phyloP scores from a whole-genome alignment of 2,329 filamentous ascomycete genomes.

The Shiraia bambusicola region DNA sequence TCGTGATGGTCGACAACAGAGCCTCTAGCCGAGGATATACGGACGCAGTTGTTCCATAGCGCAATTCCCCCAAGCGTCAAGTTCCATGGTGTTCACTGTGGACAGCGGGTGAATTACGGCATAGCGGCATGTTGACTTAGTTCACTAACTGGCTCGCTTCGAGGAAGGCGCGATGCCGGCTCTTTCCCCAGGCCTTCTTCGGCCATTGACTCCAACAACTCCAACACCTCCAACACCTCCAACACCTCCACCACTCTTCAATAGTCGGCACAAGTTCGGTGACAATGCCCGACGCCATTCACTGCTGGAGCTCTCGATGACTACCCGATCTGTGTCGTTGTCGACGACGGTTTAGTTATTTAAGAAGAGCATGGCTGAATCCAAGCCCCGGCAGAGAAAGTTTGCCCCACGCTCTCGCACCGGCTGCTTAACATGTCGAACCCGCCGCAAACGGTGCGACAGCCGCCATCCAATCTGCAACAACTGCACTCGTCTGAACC shows the following conservation, averaged over 20 bases:
- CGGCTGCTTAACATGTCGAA: conserved; percentile 40
- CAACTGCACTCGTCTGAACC: conserved; percentile 39
- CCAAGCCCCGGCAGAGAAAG: conserved; percentile 37
- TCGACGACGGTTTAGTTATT: conserved; percentile 4
- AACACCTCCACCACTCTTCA: conserved; percentile 2
- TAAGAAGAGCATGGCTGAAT: conserved; percentile 31
- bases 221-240: conserved; percentile 10
- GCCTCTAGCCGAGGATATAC: neutral
- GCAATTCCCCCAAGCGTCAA: neutral
- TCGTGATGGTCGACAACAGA: neutral
- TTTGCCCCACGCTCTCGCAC: conserved; percentile 41
- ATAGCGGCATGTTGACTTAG: too few species aligned
- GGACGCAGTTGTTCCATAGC: too few species aligned
- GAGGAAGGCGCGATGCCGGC: conserved; percentile 4
- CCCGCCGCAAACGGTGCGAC: conserved; percentile 40
- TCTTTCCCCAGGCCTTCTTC: neutral
- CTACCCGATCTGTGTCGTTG: conserved; percentile 9
- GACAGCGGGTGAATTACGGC: neutral
- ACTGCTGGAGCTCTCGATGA: conserved; percentile 7
- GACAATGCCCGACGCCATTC: conserved; percentile 12
- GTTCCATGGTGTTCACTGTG: neutral
- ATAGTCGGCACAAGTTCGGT: neutral
- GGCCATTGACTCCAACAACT: neutral
- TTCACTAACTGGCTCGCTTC: neutral
- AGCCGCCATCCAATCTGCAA: conserved; percentile 36